A percentile compares a stretch with the other conserved stretches of the same genome.
phyloP scores from a whole-genome alignment of 768 basidiomycete genomes.

The Boletus subparvulus region DNA sequence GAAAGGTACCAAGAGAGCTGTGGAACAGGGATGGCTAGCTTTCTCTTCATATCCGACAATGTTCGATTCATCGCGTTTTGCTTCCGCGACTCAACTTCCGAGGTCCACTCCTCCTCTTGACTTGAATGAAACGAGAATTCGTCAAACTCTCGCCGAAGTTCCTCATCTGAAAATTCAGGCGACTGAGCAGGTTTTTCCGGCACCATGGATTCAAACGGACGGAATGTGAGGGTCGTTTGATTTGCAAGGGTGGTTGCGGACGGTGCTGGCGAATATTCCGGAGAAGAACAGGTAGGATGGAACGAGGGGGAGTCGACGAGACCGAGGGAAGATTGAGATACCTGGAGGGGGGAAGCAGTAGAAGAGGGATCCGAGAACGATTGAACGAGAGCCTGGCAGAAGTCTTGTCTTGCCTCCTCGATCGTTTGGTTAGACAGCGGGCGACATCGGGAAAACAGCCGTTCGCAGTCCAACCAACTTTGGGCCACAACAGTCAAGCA shows the following conservation, averaged over 20 bases:
- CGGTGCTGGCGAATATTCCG: neutral
- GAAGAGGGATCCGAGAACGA: neutral
- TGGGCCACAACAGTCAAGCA: neutral
- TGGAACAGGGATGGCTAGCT: conserved; percentile 9
- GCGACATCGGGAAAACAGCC: neutral
- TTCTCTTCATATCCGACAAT: conserved; percentile 7
- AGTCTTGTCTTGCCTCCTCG: conserved; percentile 10
- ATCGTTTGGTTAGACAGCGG: neutral
- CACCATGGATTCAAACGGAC: neutral
- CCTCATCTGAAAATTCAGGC: conserved; percentile 12
- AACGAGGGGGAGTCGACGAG: neutral
- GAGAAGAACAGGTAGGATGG: neutral
- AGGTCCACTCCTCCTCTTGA: conserved; percentile 17
- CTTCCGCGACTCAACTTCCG: conserved; percentile 10
- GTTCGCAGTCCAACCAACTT: conserved; percentile 9
- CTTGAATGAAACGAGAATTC: conserved; percentile 10
- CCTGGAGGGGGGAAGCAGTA: neutral
- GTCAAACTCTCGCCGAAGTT: conserved; percentile 10
- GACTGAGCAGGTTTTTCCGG: neutral
- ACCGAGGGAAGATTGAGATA: neutral
- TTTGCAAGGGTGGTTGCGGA: neutral
- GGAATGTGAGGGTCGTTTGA: neutral
- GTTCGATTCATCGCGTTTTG: conserved; percentile 4
- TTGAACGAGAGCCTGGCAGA: conserved; percentile 7
- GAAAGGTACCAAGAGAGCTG: conserved; percentile 9